These are phyloP conservation scores for Lasiodiplodia hormozganensis DNA, from an alignment of 2,329 filamentous ascomycete species.

Conservation along the genomic window DNA sequence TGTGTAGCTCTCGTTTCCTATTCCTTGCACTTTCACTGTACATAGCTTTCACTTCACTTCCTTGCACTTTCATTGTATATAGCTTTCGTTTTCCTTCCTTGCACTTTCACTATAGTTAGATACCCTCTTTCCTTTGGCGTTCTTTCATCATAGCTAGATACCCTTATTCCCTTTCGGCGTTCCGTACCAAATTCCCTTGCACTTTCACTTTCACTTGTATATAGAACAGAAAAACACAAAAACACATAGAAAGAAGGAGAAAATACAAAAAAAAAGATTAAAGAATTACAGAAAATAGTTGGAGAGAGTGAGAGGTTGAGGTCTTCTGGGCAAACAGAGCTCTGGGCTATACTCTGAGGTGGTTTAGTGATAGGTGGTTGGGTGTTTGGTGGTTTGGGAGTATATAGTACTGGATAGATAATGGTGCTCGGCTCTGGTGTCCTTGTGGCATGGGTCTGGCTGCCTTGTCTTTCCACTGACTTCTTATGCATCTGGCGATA, in stretches of 20 bases:
- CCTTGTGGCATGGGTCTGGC: slow-evolving; percentile 4
- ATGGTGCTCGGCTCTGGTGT: neutral
- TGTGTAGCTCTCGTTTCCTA: neutral
- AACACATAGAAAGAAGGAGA: neutral
- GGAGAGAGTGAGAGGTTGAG: neutral
- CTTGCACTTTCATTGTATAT: neutral
- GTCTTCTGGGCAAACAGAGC: neutral
- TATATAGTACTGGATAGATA: neutral
- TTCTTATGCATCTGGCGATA: neutral
- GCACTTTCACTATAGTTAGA: neutral
- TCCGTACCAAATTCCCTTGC: neutral
- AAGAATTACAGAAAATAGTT: neutral
- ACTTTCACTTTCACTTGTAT: neutral
- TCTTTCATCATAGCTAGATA: too few species aligned
- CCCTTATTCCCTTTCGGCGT: neutral
- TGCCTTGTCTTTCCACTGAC: neutral
- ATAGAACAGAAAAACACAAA: neutral
- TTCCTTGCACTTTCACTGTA: neutral
- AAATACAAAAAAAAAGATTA: neutral
- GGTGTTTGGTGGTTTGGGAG: neutral
- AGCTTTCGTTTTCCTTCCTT: neutral
- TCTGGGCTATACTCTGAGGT: neutral
- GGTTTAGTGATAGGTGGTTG: neutral
- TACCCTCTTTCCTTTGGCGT: neutral
- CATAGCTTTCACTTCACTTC: neutral